Conservation (phyloP, 2,329 filamentous ascomycete species). For the Diaporthe vaccinii region DNA sequence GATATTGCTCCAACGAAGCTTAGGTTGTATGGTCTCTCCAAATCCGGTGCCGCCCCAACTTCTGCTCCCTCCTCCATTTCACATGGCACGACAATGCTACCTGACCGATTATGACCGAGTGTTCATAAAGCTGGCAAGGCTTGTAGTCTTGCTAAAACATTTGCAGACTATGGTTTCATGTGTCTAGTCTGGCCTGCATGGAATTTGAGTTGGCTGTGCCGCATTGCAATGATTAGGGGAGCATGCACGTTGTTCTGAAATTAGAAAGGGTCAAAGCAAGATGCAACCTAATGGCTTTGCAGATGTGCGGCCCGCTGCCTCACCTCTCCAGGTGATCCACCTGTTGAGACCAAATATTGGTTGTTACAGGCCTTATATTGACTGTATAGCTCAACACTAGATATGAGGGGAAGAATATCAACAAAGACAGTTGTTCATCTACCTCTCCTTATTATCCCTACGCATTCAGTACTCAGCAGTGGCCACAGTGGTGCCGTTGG, state of each 20-base stretch:
- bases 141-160: neutral
- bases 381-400: neutral
- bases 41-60: neutral
- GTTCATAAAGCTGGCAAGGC: neutral
- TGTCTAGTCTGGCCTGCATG: neutral
- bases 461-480: neutral
- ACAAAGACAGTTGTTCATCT: too few species aligned
- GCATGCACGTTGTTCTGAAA: neutral
- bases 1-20: neutral
- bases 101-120: neutral
- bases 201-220: neutral
- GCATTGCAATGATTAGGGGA: neutral
- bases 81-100: neutral
- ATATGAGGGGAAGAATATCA: neutral
- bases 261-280: conserved; percentile 15
- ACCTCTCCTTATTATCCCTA: neutral
- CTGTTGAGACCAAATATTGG: neutral
- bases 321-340: neutral
- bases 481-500: neutral
- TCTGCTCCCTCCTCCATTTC: neutral
- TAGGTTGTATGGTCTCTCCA: neutral
- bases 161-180: neutral
- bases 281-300: conserved; percentile 4
- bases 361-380: neutral
- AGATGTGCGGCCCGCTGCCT: neutral